phyloP scores from a whole-genome alignment of 2,329 filamentous ascomycete species.

The Penicillium sp. region DNA sequence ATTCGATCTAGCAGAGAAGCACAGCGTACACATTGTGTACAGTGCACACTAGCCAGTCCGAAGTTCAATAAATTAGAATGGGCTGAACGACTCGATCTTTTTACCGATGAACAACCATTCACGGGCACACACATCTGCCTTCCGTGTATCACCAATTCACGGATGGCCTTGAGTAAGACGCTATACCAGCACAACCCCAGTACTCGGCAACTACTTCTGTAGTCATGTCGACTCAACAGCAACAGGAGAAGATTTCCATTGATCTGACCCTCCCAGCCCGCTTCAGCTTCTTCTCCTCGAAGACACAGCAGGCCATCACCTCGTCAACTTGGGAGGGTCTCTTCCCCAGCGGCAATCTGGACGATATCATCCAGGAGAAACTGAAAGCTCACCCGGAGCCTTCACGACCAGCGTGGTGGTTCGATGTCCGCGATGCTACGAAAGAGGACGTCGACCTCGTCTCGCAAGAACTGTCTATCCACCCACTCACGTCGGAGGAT shows the following conservation, averaged over 20 bases:
- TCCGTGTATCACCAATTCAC: background rate
- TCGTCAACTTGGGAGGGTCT: slow-evolving; percentile 23
- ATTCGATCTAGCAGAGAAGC: too few relatives aligned
- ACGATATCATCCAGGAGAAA: slow-evolving; percentile 14
- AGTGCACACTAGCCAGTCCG: background rate
- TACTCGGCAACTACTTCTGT: background rate
- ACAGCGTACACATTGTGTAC: too few relatives aligned
- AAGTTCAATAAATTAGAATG: background rate
- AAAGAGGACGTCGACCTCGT: slow-evolving; percentile 82
- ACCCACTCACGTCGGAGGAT: slow-evolving; percentile 92
- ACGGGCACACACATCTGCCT: background rate
- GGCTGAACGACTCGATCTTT: background rate
- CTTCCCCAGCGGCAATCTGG: slow-evolving; percentile 11
- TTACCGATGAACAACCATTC: background rate
- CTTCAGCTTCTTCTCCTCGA: slow-evolving; percentile 94
- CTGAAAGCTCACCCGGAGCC: slow-evolving; percentile 10
- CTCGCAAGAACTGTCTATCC: slow-evolving; percentile 88
- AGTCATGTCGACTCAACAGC: slow-evolving; percentile 2
- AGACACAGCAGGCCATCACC: slow-evolving; percentile 59
- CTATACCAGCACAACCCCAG: background rate
- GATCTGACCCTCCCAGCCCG: slow-evolving; percentile 60
- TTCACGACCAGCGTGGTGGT: slow-evolving; percentile 74
- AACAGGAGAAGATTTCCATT: background rate
- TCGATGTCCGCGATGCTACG: slow-evolving; percentile 85
- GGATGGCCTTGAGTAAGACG: slow-evolving; percentile 1